Evolutionary conservation across 108 stramenopile species (phyloP), one percentile per base, ranked within the genome.

Genomic region (Seminavis robusta): DNA sequence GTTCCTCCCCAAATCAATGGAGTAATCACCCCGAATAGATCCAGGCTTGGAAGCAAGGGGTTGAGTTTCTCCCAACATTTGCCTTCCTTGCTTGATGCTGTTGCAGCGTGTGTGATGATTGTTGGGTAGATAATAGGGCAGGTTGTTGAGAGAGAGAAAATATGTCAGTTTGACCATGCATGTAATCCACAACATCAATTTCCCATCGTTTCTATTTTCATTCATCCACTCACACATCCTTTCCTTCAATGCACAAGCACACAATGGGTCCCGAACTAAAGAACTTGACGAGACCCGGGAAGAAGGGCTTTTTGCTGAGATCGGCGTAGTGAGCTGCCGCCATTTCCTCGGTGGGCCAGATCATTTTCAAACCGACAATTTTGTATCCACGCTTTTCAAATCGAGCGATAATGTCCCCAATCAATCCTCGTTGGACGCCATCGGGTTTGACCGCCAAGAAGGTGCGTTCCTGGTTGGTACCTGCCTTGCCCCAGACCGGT

Each of bases 321-420:
- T 98, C 92, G 34, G 79, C 84, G 80, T 98, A 98, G 78, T 98
- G 97, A 50, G 65, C 69, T 60, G 80, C 73, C 43, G 94, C 88
- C 79, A 94, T 90, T 59, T 90, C 90, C 46, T 77, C 47, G 8
- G 81, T 84, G 1, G 96, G 94, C 77, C 86, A 88, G 25, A 94
- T 82, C 83, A 98, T 81, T 77, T 98, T 98, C 27, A 77, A 59
- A 25, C 83, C 95, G 0, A 88, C 88, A 17, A 97, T 84, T 63
- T 95, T 95, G 86, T 90, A 96, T 33, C 97, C 97, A 33, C 92
- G 82, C 73, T 84, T 84, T 62, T 95, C 93, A 63, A 98, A 98
- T 8, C 97, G 81, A 40, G 74, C 75, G 63, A 98, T 95, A 48
- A 98, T 94, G 46, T 93, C 90, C 21, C 94, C 94, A 31, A 96